A percentile compares a stretch with the other conserved stretches of the same genome.
phyloP scores from a whole-genome alignment of 106 monocot species.

The Posidonia australis region DNA sequence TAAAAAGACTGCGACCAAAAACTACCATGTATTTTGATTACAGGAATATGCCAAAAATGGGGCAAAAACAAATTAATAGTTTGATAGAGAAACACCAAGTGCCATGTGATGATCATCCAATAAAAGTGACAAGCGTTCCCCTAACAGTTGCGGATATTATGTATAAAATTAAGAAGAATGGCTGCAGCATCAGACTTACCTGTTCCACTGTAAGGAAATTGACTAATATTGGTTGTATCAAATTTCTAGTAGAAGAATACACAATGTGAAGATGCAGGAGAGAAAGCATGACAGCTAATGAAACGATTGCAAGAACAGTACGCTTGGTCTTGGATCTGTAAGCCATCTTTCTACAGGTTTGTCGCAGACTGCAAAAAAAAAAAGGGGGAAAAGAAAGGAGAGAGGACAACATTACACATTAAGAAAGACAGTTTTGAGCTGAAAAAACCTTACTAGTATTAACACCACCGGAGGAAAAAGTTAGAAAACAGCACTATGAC shows the following conservation, averaged over 20 bases:
- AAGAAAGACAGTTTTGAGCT: no score
- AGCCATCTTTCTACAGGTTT: slow-evolving; percentile 46
- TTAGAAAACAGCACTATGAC: no score
- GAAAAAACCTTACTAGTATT: no score
- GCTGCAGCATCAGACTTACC: slow-evolving; percentile 12
- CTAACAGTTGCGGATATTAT: background rate
- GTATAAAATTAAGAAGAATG: background rate
- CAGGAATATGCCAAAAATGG: no score
- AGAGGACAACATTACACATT: no score
- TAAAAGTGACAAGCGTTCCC: background rate
- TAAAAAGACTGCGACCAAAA: background rate
- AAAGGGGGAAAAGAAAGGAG: no score
- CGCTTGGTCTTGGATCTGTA: slow-evolving; percentile 67
- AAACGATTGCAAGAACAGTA: slow-evolving; percentile 38
- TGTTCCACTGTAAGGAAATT: slow-evolving; percentile 33
- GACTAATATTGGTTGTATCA: slow-evolving; percentile 24
- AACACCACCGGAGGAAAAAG: no score
- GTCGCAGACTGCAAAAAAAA: no score
- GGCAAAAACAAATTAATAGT: no score
- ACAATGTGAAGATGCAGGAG: slow-evolving; percentile 58
- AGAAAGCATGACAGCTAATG: slow-evolving; percentile 46
- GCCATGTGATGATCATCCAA: no score
- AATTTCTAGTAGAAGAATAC: slow-evolving; percentile 45
- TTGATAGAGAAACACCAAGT: no score
- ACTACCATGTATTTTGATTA: background rate